These are phyloP conservation scores for Oenanthe javanica DNA, from an alignment of 140 eudicot species.

Conservation along the genomic window DNA sequence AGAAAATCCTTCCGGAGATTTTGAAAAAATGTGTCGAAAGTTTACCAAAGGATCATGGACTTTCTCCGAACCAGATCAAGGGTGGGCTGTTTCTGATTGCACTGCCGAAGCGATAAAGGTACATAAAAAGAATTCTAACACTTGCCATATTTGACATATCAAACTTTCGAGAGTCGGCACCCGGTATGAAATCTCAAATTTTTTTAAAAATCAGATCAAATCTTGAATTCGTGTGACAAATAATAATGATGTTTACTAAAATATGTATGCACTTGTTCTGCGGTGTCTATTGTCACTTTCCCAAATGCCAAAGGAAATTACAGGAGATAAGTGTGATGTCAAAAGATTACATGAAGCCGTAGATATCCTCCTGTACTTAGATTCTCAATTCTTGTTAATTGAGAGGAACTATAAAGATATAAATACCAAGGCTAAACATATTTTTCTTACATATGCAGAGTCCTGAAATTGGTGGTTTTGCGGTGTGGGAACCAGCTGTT, in stretches of 20 bases:
- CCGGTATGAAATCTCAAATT: too few relatives aligned
- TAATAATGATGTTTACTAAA: background rate
- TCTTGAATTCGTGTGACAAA: background rate
- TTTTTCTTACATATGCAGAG: slow-evolving; percentile 11
- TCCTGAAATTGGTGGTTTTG: slow-evolving; percentile 52
- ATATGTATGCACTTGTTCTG: background rate
- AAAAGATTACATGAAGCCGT: slow-evolving; percentile 38
- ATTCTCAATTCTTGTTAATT: background rate
- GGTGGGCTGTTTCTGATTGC: background rate
- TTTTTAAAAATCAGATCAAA: too few relatives aligned
- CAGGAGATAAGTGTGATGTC: slow-evolving; percentile 30
- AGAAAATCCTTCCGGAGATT: slow-evolving; percentile 42
- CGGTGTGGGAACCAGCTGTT: slow-evolving; percentile 47
- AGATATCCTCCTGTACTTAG: slow-evolving; percentile 40
- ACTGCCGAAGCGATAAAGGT: background rate
- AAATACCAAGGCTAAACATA: too few relatives aligned
- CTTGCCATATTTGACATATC: too few relatives aligned
- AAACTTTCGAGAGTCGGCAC: too few relatives aligned
- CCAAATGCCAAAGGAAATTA: slow-evolving; percentile 35
- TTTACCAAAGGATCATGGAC: slow-evolving; percentile 56
- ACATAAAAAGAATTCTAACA: background rate
- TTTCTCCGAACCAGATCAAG: slow-evolving; percentile 44
- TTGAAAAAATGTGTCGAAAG: slow-evolving; percentile 35
- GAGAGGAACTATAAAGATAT: too few relatives aligned
- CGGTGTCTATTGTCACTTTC: slow-evolving; percentile 13